These are phyloP conservation scores for Hypsizygus marmoreus DNA, from an alignment of 768 basidiomycete species.

Conservation along the genomic window DNA sequence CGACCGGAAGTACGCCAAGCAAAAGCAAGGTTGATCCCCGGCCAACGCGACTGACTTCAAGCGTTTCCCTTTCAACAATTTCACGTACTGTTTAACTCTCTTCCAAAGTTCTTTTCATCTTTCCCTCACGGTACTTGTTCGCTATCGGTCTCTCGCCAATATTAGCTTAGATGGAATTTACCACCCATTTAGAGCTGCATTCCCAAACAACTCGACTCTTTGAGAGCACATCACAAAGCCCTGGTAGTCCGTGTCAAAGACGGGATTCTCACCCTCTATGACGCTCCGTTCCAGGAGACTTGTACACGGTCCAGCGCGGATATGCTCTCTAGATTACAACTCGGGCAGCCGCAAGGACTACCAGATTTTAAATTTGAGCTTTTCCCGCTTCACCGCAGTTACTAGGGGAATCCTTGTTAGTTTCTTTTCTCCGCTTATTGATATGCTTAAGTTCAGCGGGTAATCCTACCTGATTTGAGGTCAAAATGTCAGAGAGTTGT, in stretches of 20 bases:
- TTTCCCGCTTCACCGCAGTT: conserved; percentile 86
- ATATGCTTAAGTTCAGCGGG: conserved; percentile 90
- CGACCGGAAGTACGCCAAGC: conserved; percentile 55
- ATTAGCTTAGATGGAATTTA: conserved; percentile 81
- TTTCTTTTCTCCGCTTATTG: conserved; percentile 91
- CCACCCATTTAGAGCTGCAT: conserved; percentile 72
- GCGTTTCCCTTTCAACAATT: conserved; percentile 80
- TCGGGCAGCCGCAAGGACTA: no score
- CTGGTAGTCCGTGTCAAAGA: conserved; percentile 58
- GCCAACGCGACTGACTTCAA: conserved; percentile 68
- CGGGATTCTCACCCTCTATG: conserved; percentile 78
- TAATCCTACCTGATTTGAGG: conserved; percentile 84
- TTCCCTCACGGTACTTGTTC: conserved; percentile 84
- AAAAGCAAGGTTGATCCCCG: conserved; percentile 55
- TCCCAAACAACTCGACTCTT: conserved; percentile 86
- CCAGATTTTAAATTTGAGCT: conserved; percentile 86
- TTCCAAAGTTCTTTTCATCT: conserved; percentile 83
- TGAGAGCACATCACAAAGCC: conserved; percentile 71
- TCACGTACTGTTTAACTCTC: conserved; percentile 82
- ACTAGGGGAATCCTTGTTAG: conserved; percentile 89
- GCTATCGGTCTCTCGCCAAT: conserved; percentile 82
- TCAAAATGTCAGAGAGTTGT: no score
- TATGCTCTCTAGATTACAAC: conserved; percentile 81
- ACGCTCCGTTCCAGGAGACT: conserved; percentile 80
- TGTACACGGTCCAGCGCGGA: conserved; percentile 71